phyloP scores from a whole-genome alignment of 2,329 filamentous ascomycete genomes.

The Botrytis deweyae region DNA sequence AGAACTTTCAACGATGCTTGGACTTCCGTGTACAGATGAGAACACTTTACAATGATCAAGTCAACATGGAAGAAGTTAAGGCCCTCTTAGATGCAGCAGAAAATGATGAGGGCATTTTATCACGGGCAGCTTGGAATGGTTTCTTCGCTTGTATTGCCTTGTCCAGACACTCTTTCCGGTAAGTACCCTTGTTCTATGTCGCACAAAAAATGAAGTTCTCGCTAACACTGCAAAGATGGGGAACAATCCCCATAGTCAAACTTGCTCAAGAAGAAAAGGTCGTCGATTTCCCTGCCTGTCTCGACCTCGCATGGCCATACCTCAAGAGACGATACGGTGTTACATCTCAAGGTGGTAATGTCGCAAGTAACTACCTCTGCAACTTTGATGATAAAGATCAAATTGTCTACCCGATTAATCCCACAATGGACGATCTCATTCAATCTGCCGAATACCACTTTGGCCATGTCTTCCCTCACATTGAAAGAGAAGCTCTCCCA shows the following conservation, averaged over 20 bases:
- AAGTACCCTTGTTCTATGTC: conserved; percentile 6
- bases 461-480: conserved; percentile 36
- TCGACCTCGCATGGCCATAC: conserved; percentile 39
- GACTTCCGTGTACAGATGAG: conserved; percentile 19
- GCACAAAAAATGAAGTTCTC: background rate
- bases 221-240: conserved; percentile 35
- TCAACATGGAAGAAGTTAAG: conserved; percentile 10
- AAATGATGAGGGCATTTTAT: conserved; percentile 34
- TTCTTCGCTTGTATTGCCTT: conserved; percentile 40
- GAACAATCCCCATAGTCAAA: conserved; percentile 40
- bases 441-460: conserved; percentile 39
- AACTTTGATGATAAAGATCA: conserved; percentile 38
- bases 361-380: conserved; percentile 38
- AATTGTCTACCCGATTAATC: conserved; percentile 39
- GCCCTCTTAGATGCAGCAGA: conserved; percentile 26
- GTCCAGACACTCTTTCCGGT: conserved; percentile 40
- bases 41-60: conserved; percentile 15
- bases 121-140: conserved; percentile 40
- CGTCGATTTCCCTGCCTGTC: conserved; percentile 38
- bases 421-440: conserved; percentile 36
- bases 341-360: conserved; percentile 39
- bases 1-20: conserved; percentile 29
- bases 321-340: conserved; percentile 40
- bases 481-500: conserved; percentile 31
- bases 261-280: conserved; percentile 40